Evolutionary conservation across 2,329 filamentous ascomycete species (phyloP).

Genomic region (Myriangium duriaei): DNA sequence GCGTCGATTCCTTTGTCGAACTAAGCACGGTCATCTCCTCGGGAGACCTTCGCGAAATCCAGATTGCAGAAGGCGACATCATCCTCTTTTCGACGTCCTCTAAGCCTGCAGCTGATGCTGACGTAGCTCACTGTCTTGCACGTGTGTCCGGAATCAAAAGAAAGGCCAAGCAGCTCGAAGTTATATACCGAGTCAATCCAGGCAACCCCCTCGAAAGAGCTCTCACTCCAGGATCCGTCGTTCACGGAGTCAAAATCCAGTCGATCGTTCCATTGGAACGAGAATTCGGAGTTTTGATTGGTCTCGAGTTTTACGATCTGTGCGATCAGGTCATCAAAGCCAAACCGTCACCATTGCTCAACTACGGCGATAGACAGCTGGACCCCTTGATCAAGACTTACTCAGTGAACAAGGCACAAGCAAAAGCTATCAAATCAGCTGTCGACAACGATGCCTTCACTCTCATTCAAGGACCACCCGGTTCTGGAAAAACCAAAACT

Average conservation of each 20-base stretch:
- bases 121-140: conserved; percentile 70
- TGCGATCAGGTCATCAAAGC: conserved; percentile 85
- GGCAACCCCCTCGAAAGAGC: conserved; percentile 14
- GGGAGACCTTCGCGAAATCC: conserved; percentile 56
- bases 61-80: conserved; percentile 74
- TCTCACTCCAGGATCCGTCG: conserved; percentile 55
- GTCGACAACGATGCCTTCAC: conserved; percentile 96
- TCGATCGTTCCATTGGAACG: conserved; percentile 91
- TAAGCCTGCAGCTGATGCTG: conserved; percentile 53
- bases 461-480: conserved; percentile 86
- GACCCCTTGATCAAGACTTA: conserved; percentile 61
- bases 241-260: conserved; percentile 71
- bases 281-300: conserved; percentile 85
- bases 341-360: conserved; percentile 76
- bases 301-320: conserved; percentile 87
- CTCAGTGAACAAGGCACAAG: conserved; percentile 75
- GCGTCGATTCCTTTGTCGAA: conserved; percentile 86
- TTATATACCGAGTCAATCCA: conserved; percentile 73
- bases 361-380: conserved; percentile 64
- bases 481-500: conserved; percentile 96
- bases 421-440: conserved; percentile 80
- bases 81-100: conserved; percentile 67
- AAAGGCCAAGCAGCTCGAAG: conserved; percentile 70
- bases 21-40: conserved; percentile 72
- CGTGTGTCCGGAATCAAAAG: conserved; percentile 67